Evolutionary conservation across 768 basidiomycete species (phyloP), one percentile per base, ranked within the genome.

Genomic region (Hypholoma fasciculare): DNA sequence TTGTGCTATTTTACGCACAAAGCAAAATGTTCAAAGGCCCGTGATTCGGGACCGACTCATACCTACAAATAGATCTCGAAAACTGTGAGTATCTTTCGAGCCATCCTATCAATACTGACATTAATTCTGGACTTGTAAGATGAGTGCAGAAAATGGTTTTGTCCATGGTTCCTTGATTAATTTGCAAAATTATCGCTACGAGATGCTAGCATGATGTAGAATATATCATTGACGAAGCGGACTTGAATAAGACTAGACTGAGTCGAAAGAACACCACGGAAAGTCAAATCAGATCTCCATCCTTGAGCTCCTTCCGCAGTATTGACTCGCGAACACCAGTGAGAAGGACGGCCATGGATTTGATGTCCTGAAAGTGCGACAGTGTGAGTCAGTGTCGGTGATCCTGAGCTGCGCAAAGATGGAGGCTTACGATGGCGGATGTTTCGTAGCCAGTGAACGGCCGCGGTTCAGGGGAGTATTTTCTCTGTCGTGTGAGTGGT

Each of bases 371-470:
- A 37, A 52, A 34, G 30, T 12, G 17, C 17, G 49, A 42, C n/a
- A 11, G 38, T 6, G 42, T 27, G 30, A n/a, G 36, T 2, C 17
- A 40, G n/a, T 5, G 16, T 38, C 4, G 23, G 43, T 40, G 27
- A 7, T 34, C 8, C 46, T 39, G 12, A 17, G 38, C 49, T 27
- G 38, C 27, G 27, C 30, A 16, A 16, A 5, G 38, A 1, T 34
- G 30, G 30, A 34, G 4, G 80, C 86, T 52, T 65, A 88, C 88
- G 46, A 89, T 83, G 4, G 88, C 88, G 39, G 87, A 87, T 0
- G 88, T 89, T 64, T 87, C 83, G 63, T 90, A 83, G 60, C 82
- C 85, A 62, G 87, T 82, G 64, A 89, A 89, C 1, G 83, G 75
- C 4, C 89, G 77, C 26, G 77, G 72, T 36, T 77, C 70, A 1